Evolutionary conservation across 1,284 basidiomycete genomes (phyloP), one percentile per base, ranked within the genome.

Genomic region (Apiotrichum mycotoxinovorans): DNA sequence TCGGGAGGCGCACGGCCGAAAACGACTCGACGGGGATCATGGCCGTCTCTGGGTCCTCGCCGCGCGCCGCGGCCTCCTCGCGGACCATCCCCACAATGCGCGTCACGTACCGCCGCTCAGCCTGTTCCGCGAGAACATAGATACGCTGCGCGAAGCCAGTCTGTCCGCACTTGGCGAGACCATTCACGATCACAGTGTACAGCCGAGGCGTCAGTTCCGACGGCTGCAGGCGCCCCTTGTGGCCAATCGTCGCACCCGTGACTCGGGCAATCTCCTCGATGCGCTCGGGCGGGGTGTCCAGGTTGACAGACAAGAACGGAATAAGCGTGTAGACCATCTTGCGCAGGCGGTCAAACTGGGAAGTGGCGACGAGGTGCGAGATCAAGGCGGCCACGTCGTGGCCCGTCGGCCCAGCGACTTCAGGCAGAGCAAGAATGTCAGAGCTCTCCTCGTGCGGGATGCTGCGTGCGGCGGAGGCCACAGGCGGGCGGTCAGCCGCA

Each of bases 101-200:
- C 23, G 20, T n/a, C 8, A 23, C 22, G 34, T 45, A 38, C 9
- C 20, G n/a, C 33, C 18, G 30, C 22, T 48, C 46, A n/a, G 27
- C 27, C 5, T 62, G 55, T 25, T 58, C 42, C 8, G 68, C 70
- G 14, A 70, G 51, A 4, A 33, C 37, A 56, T 58, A 73, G 2
- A 75, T 57, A 14, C 72, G 61, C 51, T 73, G 70, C 3, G 68
- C 70, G 0, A 75, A 57, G 8, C 66, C 66, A 0, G 63, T 65
- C 22, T 64, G 58, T 11, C 68, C 68, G 2, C 58, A 49, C 45
- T 71, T 66, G 18, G 62, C 61, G 1, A 74, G 51, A 0, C 58
- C 69, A 3, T 54, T 47, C 2, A 74, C 34, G 8, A 75, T 52
- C 11, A 63, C 57, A 1, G 58, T 27, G 45, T 67, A 73, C 0